Percentiles rank a stretch among this genome's conserved stretches.
phyloP scores from a whole-genome alignment of 331 rosid species.

The Telfairia occidentalis region DNA sequence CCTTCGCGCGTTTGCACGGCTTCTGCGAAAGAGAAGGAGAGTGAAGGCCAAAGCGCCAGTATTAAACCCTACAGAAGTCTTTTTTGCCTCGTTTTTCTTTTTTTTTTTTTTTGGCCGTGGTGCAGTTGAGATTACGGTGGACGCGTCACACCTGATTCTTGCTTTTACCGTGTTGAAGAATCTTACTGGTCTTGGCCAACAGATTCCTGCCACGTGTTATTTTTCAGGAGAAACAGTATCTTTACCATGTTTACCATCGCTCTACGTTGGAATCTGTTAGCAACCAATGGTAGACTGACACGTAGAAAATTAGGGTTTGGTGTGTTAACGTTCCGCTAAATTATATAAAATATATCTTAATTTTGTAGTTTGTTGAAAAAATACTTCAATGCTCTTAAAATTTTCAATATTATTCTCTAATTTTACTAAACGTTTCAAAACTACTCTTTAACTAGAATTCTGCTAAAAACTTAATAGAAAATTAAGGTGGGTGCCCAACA shows the following conservation, averaged over 20 bases:
- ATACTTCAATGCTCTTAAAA: no score
- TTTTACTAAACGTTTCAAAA: no score
- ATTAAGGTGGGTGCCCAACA: no score
- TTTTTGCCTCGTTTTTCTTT: background rate
- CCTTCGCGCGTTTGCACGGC: constrained; percentile 25
- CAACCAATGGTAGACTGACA: background rate
- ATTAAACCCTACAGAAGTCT: constrained; percentile 70
- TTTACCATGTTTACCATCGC: background rate
- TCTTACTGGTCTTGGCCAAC: background rate
- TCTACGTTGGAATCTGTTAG: background rate
- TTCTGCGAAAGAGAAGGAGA: constrained; percentile 36
- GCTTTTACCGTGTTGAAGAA: background rate
- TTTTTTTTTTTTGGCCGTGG: background rate
- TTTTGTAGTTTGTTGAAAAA: no score
- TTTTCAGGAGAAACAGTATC: background rate
- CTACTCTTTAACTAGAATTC: no score
- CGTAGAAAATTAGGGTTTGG: background rate
- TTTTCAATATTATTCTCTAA: no score
- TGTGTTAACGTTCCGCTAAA: no score
- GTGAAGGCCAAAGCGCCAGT: background rate
- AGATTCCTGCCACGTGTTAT: background rate
- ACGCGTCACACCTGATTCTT: background rate
- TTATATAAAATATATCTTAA: no score
- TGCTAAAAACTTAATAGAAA: no score
- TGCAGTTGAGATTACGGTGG: background rate